Evolutionary conservation across 768 basidiomycete species (phyloP).

Genomic region (Clathrus columnatus): DNA sequence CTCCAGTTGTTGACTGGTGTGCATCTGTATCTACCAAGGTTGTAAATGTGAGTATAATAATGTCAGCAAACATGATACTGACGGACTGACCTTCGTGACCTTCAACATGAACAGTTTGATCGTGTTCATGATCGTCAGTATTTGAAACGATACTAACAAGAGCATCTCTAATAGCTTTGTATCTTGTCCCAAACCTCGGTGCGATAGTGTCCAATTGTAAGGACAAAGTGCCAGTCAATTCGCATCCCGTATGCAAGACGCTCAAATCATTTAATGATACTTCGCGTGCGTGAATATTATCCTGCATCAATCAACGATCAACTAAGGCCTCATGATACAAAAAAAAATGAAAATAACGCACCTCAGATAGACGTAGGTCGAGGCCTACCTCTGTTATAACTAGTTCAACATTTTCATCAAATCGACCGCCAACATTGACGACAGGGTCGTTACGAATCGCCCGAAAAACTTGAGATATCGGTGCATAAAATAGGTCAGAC

Average conservation of each 20-base stretch:
- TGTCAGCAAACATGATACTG: not conserved
- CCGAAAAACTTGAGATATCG: constrained; percentile 59
- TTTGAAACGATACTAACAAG: constrained; percentile 5
- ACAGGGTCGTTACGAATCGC: constrained; percentile 58
- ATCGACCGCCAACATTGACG: constrained; percentile 21
- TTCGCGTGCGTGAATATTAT: constrained; percentile 9
- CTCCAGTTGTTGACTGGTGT: not conserved
- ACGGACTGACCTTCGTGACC: not conserved
- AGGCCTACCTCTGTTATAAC: constrained; percentile 5
- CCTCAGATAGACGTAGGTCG: constrained; percentile 8
- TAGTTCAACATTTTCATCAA: constrained; percentile 9
- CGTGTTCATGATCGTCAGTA: constrained; percentile 2
- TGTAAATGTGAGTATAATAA: not conserved
- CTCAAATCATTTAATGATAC: constrained; percentile 9
- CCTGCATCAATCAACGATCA: not conserved
- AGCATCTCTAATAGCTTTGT: constrained; percentile 9
- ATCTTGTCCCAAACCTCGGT: constrained; percentile 8
- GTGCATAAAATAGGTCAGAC: constrained; percentile 73
- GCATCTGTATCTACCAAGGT: not conserved
- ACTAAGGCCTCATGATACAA: not conserved
- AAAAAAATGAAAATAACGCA: not conserved
- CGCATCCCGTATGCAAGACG: constrained; percentile 8
- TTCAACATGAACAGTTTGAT: not conserved
- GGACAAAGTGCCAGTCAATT: constrained; percentile 4
- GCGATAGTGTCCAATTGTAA: constrained; percentile 8